Evolutionary conservation across 441 rosid species (phyloP).

Genomic region (Pelargonium australe): DNA sequence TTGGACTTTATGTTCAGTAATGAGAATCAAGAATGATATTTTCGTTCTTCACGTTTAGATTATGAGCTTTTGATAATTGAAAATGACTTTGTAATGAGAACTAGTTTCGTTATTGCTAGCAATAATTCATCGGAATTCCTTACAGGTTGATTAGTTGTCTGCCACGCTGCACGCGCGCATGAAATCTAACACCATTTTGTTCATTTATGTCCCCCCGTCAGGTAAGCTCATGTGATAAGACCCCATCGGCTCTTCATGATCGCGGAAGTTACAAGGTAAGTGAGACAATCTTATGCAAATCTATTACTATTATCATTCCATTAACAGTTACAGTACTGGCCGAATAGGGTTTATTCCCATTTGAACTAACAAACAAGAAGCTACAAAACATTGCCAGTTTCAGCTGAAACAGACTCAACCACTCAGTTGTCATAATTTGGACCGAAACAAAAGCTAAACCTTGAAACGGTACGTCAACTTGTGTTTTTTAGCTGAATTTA

Average conservation of each 20-base stretch:
- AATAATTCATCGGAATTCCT: background rate
- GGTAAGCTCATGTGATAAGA: background rate
- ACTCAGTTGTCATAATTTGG: background rate
- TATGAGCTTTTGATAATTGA: too few relatives aligned
- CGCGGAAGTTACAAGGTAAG: background rate
- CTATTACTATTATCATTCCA: too few relatives aligned
- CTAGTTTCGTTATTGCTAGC: too few relatives aligned
- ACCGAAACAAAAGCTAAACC: background rate
- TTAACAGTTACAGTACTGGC: background rate
- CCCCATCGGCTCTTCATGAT: background rate
- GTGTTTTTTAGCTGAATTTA: too few relatives aligned
- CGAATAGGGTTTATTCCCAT: background rate
- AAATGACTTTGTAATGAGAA: too few relatives aligned
- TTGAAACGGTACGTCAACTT: background rate
- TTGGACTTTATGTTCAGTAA: too few relatives aligned
- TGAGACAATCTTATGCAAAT: background rate
- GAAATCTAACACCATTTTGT: background rate
- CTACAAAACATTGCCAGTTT: conserved; percentile 4
- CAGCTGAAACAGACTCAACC: background rate
- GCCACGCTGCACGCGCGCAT: background rate
- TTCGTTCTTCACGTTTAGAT: too few relatives aligned
- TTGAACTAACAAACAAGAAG: conserved; percentile 1
- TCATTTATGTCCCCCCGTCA: background rate
- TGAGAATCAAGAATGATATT: too few relatives aligned
- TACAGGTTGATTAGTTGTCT: background rate